A percentile compares a stretch with the other conserved stretches of the same genome.
Evolutionary conservation across 2,329 filamentous ascomycete species (phyloP).

Genomic region (Salinomyces thailandicus): DNA sequence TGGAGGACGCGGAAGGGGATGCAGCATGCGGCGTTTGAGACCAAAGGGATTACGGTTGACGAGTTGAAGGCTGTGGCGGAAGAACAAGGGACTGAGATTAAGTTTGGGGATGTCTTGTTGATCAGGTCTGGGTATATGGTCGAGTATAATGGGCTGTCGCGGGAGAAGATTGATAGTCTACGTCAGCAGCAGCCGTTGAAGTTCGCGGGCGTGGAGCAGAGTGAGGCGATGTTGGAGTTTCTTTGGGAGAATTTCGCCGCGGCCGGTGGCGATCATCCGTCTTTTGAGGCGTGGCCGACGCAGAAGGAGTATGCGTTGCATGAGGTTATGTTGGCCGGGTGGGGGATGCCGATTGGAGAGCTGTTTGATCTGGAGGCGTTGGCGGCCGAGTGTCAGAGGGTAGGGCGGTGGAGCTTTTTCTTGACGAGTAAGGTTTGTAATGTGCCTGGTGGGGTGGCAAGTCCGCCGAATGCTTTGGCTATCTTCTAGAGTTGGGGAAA

Average conservation of each 20-base stretch:
- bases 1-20: conserved; percentile 35
- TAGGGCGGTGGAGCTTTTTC: conserved; percentile 38
- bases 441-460: conserved; percentile 31
- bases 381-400: conserved; percentile 30
- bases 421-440: conserved; percentile 39
- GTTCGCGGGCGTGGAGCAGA: conserved; percentile 41
- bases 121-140: conserved; percentile 41
- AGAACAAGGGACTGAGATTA: conserved; percentile 43
- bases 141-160: conserved; percentile 29
- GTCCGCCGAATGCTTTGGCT: conserved; percentile 30
- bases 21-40: conserved; percentile 27
- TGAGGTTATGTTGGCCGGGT: conserved; percentile 40
- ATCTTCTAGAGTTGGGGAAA: too few relatives aligned
- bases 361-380: conserved; percentile 40
- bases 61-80: conserved; percentile 36
- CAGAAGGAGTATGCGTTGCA: conserved; percentile 31
- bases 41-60: conserved; percentile 25
- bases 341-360: conserved; percentile 43
- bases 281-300: conserved; percentile 30
- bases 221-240: conserved; percentile 35
- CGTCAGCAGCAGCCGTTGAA: conserved; percentile 30
- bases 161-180: conserved; percentile 29
- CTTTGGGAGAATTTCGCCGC: conserved; percentile 31
- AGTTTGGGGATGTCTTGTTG: conserved; percentile 45
- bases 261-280: conserved; percentile 30